phyloP scores from a whole-genome alignment of 2,329 filamentous ascomycete species.

The Aspergillus jensenii region DNA sequence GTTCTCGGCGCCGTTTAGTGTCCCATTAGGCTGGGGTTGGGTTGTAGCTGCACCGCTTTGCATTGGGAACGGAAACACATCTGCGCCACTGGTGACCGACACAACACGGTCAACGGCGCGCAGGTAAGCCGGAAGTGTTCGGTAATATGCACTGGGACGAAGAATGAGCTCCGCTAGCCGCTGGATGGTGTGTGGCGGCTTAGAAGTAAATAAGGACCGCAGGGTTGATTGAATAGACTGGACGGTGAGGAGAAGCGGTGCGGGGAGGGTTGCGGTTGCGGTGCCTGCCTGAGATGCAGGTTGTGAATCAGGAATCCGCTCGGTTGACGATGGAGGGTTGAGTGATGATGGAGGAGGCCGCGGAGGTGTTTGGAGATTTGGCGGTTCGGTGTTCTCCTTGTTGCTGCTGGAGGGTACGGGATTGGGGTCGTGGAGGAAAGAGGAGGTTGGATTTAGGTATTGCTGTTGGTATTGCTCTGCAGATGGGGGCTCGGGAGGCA shows the following conservation, averaged over 20 bases:
- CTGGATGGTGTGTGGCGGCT: constrained; percentile 90
- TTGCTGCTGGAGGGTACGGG: constrained; percentile 33
- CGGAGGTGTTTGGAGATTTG: constrained; percentile 30
- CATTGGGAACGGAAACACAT: constrained; percentile 72
- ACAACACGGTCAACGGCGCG: constrained; percentile 88
- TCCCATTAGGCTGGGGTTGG: constrained; percentile 56
- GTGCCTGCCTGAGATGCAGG: constrained; percentile 43
- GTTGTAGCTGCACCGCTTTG: constrained; percentile 17
- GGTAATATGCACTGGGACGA: constrained; percentile 74
- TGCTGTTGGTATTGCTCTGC: constrained; percentile 26
- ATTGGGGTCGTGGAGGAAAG: constrained; percentile 29
- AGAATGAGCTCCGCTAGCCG: constrained; percentile 85
- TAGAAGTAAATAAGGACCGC: constrained; percentile 63
- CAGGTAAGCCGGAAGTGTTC: constrained; percentile 77
- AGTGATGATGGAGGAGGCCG: constrained; percentile 39
- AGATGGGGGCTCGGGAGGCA: constrained; percentile 45
- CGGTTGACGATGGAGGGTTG: constrained; percentile 37
- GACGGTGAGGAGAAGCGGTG: constrained; percentile 63
- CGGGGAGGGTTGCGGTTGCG: constrained; percentile 56
- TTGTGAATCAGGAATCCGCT: constrained; percentile 45
- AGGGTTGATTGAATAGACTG: constrained; percentile 61
- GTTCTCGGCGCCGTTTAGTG: constrained; percentile 38
- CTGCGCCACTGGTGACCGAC: constrained; percentile 79
- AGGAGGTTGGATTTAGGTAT: constrained; percentile 22
- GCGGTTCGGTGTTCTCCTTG: constrained; percentile 37